Base-by-base conservation (phyloP, 192 early-diverging fungal species). In the Rhizoclosmatium globosum region DNA sequence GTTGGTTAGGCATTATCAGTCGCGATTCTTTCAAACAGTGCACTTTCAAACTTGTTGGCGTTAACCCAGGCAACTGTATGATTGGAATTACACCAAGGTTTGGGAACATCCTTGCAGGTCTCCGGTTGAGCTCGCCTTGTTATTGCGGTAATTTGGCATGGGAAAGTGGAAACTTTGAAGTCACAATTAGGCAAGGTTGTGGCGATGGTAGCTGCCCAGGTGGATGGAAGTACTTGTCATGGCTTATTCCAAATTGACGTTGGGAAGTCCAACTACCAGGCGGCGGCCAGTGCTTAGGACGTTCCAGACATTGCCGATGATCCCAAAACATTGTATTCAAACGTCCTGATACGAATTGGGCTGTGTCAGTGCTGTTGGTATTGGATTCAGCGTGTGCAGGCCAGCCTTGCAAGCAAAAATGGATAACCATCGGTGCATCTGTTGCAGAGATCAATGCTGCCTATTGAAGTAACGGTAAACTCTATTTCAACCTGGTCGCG, bases 211-310 rank as follows among this genome's bases (percentile, higher is more conserved):
- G 45, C 38, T 76, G 74, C 74, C 44, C 61, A 19, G 31, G 47
- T 39, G 74, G 74, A 47, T 19, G 45, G 41, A 53, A 7, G 17
- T 76, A 66, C 74, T 43, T 48, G 74, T 19, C 74, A 64, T 56
- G 74, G 74, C 4, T 76, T 38, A 64, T 76, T 41, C 74, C n/a
- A n/a, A 76, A 31, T 46, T 76, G 4, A 67, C 74, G n/a, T 11
- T 67, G 64, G 61, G 47, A 76, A 31, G 41, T n/a, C 61, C 17
- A 76, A 76, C 47, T 76, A 76, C 64, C 19, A 76, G 60, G 42
- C 74, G 13, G 74, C 74, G 7, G 61, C 74, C 9, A 47, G 6
- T 17, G 60, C 60, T 0, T 76, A 19, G 47, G 50, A 9, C 42
- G 48, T 23, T n/a, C 74, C 61, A 1, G 74, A 76, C 45, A 64